Base-by-base conservation (phyloP, 2,329 filamentous ascomycete species). In the Rugonectria rugulosa region DNA sequence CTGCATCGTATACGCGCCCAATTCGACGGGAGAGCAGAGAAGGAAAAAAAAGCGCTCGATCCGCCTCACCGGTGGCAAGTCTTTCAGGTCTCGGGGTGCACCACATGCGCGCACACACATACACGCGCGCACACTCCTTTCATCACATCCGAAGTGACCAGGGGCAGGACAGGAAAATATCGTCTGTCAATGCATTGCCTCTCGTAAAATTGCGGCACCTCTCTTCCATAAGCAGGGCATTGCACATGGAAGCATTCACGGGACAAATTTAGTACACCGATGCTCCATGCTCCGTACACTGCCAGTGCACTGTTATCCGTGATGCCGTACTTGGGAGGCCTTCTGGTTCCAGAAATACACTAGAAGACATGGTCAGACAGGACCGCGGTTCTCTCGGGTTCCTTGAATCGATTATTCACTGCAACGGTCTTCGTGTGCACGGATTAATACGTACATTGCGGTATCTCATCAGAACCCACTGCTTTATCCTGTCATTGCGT, bases 361-460 rank as follows among this genome's bases (percentile, higher is more conserved):
- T 27, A 42, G 38, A 42, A 42, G 21, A 27, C 21, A 29, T 49
- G 36, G 19, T 41, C 46, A 34, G 46, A 41, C 46, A 41, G 19
- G 20, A 12, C 20, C 12, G 10, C 10, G 36, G 19, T 14, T 38
- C 34, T 10, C 15, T 19, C 15, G 6, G 15, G 19, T 19, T 38
- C 19, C 34, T 36, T 36, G 32, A 17, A 12, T 36, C 3, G 17
- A 15, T 36, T 5, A 6, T 5, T 6, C n/a, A n/a, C n/a, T n/a
- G n/a, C n/a, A n/a, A n/a, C n/a, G n/a, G n/a, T n/a, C n/a, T n/a
- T n/a, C n/a, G n/a, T n/a, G n/a, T n/a, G n/a, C n/a, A n/a, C n/a
- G n/a, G n/a, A n/a, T n/a, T n/a, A n/a, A n/a, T n/a, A n/a, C n/a
- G n/a, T n/a, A n/a, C n/a, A n/a, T n/a, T n/a, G n/a, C n/a, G n/a